Conservation (phyloP, 257 asterid species). For the Nicotiana obtusifolia region DNA sequence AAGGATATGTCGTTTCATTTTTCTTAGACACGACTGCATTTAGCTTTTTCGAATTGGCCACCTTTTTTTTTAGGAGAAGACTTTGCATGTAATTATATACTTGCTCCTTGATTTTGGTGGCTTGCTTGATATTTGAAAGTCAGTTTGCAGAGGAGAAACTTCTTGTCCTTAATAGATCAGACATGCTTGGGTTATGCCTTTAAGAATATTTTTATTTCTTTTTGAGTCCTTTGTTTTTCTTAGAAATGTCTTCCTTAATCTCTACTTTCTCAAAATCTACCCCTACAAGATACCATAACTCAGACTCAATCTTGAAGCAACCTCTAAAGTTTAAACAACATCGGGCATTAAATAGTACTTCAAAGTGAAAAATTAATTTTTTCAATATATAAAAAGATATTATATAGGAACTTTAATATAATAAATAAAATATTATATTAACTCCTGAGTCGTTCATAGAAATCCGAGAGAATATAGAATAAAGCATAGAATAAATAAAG, state of each 20-base stretch:
- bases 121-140: too few species aligned
- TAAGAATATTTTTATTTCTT: neutral
- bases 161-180: too few species aligned
- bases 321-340: neutral
- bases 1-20: too few species aligned
- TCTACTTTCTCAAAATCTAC: too few species aligned
- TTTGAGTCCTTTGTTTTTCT: slow-evolving; percentile 13
- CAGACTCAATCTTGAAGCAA: neutral
- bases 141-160: too few species aligned
- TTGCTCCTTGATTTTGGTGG: slow-evolving; percentile 29
- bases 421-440: too few species aligned
- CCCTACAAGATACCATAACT: neutral
- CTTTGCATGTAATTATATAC: slow-evolving; percentile 30
- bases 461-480: too few species aligned
- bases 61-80: slow-evolving; percentile 41
- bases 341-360: neutral
- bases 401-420: too few species aligned
- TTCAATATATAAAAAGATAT: too few species aligned
- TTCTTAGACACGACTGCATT: neutral
- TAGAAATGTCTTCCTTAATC: slow-evolving; percentile 15
- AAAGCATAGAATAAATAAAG: too few species aligned
- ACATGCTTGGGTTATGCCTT: too few species aligned
- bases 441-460: too few species aligned
- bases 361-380: neutral
- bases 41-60: slow-evolving; percentile 29